Conservation (phyloP, 1,284 basidiomycete species). For the Irpex lacteus region DNA sequence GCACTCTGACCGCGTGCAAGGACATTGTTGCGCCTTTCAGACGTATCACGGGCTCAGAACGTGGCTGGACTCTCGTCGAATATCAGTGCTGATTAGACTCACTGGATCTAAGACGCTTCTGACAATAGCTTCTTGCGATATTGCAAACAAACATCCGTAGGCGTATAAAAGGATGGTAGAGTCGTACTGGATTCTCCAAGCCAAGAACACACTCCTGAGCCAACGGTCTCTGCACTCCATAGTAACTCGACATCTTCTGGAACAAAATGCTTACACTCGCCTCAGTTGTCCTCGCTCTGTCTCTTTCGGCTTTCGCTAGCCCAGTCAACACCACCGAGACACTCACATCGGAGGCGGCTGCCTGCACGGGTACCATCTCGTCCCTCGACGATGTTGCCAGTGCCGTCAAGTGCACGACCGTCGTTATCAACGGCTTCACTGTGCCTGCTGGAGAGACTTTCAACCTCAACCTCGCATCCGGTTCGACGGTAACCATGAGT, state of each 20-base stretch:
- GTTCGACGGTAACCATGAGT: conserved; percentile 38
- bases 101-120: neutral
- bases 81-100: neutral
- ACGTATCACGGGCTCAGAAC: neutral
- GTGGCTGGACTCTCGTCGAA: neutral
- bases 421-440: conserved; percentile 45
- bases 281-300: neutral
- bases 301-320: conserved; percentile 1
- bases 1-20: neutral
- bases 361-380: conserved; percentile 40
- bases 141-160: neutral
- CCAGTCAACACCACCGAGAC: neutral
- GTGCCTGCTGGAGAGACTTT: conserved; percentile 32
- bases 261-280: conserved; percentile 1
- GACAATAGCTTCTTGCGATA: neutral
- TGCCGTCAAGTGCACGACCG: conserved; percentile 44
- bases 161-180: neutral
- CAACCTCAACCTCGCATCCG: conserved; percentile 23
- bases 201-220: neutral
- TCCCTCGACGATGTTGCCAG: conserved; percentile 40
- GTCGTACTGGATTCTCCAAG: neutral
- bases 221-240: neutral
- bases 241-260: neutral
- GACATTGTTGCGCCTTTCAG: neutral
- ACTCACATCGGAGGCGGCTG: conserved; percentile 6